These are phyloP conservation scores for Lipomyces sp. DNA, from an alignment of 805 yeast species.

Conservation along the genomic window DNA sequence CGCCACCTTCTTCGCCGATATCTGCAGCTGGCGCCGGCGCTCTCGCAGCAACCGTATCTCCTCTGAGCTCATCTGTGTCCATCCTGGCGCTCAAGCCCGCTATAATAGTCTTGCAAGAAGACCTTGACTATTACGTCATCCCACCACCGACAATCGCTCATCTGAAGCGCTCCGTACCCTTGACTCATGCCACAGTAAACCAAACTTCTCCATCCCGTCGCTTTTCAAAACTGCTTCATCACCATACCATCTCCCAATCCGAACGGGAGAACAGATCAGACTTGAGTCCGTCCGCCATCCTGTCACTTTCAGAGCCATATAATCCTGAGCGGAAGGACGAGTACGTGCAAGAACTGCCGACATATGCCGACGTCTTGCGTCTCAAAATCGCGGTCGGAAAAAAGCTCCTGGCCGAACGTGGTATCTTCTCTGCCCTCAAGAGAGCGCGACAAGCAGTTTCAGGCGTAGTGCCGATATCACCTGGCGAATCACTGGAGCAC, in stretches of 20 bases:
- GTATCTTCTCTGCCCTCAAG: constrained; percentile 71
- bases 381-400: constrained; percentile 78
- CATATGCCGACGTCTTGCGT: constrained; percentile 61
- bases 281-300: constrained; percentile 1
- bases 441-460: constrained; percentile 21
- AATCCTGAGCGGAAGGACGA: constrained; percentile 17
- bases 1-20: constrained; percentile 16
- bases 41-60: constrained; percentile 9
- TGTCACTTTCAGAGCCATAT: constrained; percentile 16
- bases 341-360: constrained; percentile 22
- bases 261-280: not conserved
- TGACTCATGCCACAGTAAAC: not conserved
- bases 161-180: not conserved
- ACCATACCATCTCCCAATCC: constrained; percentile 6
- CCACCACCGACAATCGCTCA: constrained; percentile 60
- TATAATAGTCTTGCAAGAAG: constrained; percentile 89
- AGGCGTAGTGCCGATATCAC: not conserved
- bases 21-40: not conserved
- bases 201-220: constrained; percentile 13
- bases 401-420: constrained; percentile 57
- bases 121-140: constrained; percentile 88
- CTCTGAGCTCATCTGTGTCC: constrained; percentile 37
- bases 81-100: constrained; percentile 82
- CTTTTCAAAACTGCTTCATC: constrained; percentile 24
- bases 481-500: constrained; percentile 32